phyloP scores from a whole-genome alignment of 371 early-diverging fungal genomes.

The Fennellomyces sp. region DNA sequence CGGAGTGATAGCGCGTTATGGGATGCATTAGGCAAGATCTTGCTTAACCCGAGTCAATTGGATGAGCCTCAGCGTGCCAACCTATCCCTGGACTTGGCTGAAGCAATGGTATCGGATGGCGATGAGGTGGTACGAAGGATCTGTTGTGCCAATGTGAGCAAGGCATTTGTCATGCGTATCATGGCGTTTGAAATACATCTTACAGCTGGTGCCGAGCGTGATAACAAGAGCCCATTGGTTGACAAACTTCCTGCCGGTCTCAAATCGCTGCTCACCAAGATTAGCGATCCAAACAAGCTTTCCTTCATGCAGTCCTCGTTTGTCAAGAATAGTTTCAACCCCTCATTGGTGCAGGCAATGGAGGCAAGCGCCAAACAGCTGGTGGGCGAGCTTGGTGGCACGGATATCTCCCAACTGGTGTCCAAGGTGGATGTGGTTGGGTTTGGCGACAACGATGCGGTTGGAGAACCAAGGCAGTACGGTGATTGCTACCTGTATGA shows the following conservation, averaged over 20 bases:
- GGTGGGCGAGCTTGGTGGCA: slow-evolving; percentile 18
- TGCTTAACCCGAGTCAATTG: slow-evolving; percentile 30
- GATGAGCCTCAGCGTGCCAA: slow-evolving; percentile 8
- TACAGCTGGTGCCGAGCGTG: slow-evolving; percentile 23
- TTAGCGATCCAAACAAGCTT: slow-evolving; percentile 38
- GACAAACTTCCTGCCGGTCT: slow-evolving; percentile 45
- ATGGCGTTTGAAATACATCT: slow-evolving; percentile 46
- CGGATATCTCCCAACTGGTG: slow-evolving; percentile 9
- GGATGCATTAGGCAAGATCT: slow-evolving; percentile 37
- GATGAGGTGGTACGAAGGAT: slow-evolving; percentile 27
- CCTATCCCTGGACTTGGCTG: not conserved
- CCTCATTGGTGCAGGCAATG: slow-evolving; percentile 5
- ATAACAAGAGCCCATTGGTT: not conserved
- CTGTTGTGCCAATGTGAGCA: slow-evolving; percentile 42
- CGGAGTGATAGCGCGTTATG: slow-evolving; percentile 48
- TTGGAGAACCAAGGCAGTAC: slow-evolving; percentile 36
- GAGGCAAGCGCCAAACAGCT: slow-evolving; percentile 15
- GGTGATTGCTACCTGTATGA: slow-evolving; percentile 47
- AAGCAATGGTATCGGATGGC: slow-evolving; percentile 4
- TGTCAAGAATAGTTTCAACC: slow-evolving; percentile 33
- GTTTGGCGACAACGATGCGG: slow-evolving; percentile 28
- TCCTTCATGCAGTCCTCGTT: slow-evolving; percentile 23
- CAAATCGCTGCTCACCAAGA: slow-evolving; percentile 32
- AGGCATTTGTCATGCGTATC: slow-evolving; percentile 41
- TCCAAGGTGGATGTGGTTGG: slow-evolving; percentile 18